Evolutionary conservation across 2,329 filamentous ascomycete species (phyloP).

Genomic region (Coniochaeta sp.): DNA sequence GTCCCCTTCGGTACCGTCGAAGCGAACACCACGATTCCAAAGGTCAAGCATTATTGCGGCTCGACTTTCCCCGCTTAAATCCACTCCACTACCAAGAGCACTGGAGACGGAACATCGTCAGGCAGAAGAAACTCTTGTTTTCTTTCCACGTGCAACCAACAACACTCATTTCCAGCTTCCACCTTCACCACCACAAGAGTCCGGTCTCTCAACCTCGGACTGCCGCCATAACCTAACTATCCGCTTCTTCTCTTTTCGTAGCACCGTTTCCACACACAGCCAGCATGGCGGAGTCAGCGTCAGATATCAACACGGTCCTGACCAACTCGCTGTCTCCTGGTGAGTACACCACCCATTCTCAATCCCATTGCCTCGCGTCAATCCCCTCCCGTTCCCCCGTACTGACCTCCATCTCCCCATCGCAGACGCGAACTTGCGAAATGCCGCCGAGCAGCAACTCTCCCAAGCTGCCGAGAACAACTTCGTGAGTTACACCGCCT

Average conservation of each 20-base stretch:
- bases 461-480: slow-evolving; percentile 86
- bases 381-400: slow-evolving; percentile 7
- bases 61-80: not conserved
- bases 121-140: slow-evolving; percentile 1
- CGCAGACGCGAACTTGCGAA: slow-evolving; percentile 81
- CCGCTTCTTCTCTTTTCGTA: slow-evolving; percentile 19
- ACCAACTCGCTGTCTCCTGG: slow-evolving; percentile 92
- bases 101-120: not conserved
- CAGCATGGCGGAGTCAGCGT: slow-evolving; percentile 50
- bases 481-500: slow-evolving; percentile 59
- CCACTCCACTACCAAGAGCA: not conserved
- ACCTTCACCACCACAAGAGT: not conserved
- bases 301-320: slow-evolving; percentile 98
- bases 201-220: not conserved
- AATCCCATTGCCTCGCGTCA: slow-evolving; percentile 7
- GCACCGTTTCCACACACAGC: slow-evolving; percentile 12
- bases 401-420: slow-evolving; percentile 29
- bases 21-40: no score
- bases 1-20: no score
- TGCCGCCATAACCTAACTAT: not conserved
- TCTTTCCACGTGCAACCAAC: slow-evolving; percentile 11
- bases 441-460: slow-evolving; percentile 90
- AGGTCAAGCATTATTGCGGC: not conserved
- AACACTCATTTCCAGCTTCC: slow-evolving; percentile 14
- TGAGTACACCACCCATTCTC: no score